Evolutionary conservation across 306 rosid species (phyloP).

Genomic region (Castanospermum australe): DNA sequence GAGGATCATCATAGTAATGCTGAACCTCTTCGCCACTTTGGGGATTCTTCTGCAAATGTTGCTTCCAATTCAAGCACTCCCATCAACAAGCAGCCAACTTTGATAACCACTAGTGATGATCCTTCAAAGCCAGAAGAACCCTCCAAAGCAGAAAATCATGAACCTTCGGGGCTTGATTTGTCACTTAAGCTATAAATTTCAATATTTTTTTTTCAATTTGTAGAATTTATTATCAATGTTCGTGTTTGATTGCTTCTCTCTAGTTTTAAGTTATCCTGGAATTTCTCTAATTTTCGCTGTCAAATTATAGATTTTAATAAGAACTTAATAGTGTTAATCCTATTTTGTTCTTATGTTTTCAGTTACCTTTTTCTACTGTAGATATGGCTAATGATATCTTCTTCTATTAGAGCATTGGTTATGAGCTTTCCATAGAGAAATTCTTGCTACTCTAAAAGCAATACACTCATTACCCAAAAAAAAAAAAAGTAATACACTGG

Average conservation of each 20-base stretch:
- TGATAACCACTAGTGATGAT: not conserved
- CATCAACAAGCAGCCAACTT: not conserved
- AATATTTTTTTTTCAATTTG: not conserved
- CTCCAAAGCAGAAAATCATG: not conserved
- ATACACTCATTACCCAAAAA: too few relatives aligned
- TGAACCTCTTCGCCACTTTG: not conserved
- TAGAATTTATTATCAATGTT: not conserved
- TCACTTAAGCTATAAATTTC: constrained; percentile 49
- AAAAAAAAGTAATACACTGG: too few relatives aligned
- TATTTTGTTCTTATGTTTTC: not conserved
- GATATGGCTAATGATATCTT: not conserved
- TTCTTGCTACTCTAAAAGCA: too few relatives aligned
- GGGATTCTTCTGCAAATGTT: not conserved
- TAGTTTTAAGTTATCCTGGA: not conserved
- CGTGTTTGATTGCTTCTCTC: not conserved
- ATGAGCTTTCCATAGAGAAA: too few relatives aligned
- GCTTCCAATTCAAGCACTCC: not conserved
- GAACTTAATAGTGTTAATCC: not conserved
- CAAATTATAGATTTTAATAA: not conserved
- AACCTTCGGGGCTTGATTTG: constrained; percentile 43
- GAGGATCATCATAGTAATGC: not conserved
- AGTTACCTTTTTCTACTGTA: not conserved
- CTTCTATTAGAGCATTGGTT: too few relatives aligned
- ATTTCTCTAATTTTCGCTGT: not conserved
- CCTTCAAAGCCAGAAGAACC: not conserved